phyloP scores from a whole-genome alignment of 1,284 basidiomycete species.

The Cronartium quercuum region DNA sequence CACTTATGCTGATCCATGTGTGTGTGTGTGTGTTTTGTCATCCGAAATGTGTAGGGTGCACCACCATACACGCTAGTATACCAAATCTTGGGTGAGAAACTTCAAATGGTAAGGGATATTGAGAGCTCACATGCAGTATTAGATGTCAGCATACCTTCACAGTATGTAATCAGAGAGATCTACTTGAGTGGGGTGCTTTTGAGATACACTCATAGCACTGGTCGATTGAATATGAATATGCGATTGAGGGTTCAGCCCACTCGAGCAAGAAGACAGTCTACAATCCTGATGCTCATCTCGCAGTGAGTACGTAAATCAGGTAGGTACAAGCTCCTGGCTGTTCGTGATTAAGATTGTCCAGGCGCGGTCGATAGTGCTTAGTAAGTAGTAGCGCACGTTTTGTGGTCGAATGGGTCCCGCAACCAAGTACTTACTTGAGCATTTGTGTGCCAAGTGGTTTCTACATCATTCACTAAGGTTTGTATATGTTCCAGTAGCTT shows the following conservation, averaged over 20 bases:
- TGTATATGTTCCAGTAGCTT: constrained; percentile 71
- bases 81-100: constrained; percentile 33
- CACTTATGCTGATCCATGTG: no score
- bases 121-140: constrained; percentile 9
- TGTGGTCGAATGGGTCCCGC: constrained; percentile 30
- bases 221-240: constrained; percentile 26
- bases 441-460: constrained; percentile 48
- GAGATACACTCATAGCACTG: background rate
- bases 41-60: constrained; percentile 41
- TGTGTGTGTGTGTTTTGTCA: constrained; percentile 48
- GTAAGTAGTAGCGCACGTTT: no score
- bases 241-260: constrained; percentile 2
- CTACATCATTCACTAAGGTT: constrained; percentile 57
- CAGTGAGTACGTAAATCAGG: constrained; percentile 26
- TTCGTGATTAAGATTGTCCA: constrained; percentile 38
- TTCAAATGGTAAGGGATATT: constrained; percentile 19
- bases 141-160: constrained; percentile 27
- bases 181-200: constrained; percentile 61
- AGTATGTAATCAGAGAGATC: constrained; percentile 28
- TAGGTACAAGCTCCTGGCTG: constrained; percentile 16
- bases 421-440: constrained; percentile 46
- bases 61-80: constrained; percentile 35
- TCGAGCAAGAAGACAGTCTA: constrained; percentile 3
- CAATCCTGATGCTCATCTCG: constrained; percentile 25
- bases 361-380: constrained; percentile 24